A percentile compares a stretch with the other conserved stretches of the same genome.
Evolutionary conservation across 139 green algal species (phyloP).

Genomic region (Yamagishiella unicocca): DNA sequence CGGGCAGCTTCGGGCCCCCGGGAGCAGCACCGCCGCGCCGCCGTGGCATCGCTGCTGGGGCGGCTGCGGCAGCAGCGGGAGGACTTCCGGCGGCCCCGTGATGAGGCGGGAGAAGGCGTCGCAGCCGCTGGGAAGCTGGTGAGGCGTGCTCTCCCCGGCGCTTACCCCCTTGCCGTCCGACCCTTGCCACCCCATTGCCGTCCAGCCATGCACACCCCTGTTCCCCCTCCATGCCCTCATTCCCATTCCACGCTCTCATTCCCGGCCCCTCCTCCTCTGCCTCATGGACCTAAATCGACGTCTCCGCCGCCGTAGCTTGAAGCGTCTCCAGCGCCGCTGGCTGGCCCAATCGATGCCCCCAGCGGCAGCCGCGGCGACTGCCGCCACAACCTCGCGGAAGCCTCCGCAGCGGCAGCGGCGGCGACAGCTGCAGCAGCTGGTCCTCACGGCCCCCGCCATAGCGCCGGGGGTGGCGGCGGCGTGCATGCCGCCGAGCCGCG

Average conservation of each 20-base stretch:
- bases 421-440: not conserved
- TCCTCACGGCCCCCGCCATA: not conserved
- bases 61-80: constrained; percentile 29
- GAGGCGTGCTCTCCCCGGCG: no score
- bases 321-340: not conserved
- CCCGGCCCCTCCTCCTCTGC: no score
- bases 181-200: no score
- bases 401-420: not conserved
- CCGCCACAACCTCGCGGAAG: no score
- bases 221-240: no score
- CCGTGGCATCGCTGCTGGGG: not conserved
- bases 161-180: no score
- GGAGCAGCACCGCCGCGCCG: not conserved
- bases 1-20: not conserved
- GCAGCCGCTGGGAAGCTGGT: no score
- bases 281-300: no score
- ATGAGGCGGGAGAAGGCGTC: not conserved
- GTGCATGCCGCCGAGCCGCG: no score
- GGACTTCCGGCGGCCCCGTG: not conserved
- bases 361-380: not conserved
- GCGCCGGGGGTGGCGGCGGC: not conserved
- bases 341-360: not conserved
- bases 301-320: no score
- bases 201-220: no score
- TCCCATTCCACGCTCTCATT: no score